A percentile compares a stretch with the other conserved stretches of the same genome.
phyloP scores from a whole-genome alignment of 441 rosid genomes.

The Pelargonium fulgidum region DNA sequence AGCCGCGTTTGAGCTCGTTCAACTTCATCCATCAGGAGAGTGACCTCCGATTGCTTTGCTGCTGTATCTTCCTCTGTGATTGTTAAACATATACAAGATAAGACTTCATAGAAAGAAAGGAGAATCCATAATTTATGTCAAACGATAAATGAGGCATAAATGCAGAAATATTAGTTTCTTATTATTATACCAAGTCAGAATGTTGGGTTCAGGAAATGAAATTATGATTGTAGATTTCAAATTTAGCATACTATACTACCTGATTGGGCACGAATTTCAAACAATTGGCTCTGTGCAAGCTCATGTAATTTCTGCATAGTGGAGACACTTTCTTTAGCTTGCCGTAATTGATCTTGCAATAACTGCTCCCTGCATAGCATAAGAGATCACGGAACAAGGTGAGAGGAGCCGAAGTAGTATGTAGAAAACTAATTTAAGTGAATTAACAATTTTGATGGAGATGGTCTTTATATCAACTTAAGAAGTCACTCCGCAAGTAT shows the following conservation, averaged over 20 bases:
- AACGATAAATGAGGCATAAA: background rate
- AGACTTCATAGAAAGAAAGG: conserved; percentile 4
- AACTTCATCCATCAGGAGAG: conserved; percentile 95
- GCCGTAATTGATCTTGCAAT: conserved; percentile 31
- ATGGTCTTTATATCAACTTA: background rate
- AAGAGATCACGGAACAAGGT: background rate
- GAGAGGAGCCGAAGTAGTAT: background rate
- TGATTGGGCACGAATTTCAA: conserved; percentile 30
- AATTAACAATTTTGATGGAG: background rate
- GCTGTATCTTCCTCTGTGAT: conserved; percentile 87
- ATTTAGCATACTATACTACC: conserved; percentile 12
- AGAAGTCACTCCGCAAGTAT: background rate
- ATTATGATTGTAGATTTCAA: background rate
- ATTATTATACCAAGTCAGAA: background rate
- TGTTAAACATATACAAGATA: conserved; percentile 13
- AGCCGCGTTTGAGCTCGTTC: conserved; percentile 99
- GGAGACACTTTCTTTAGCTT: conserved; percentile 28
- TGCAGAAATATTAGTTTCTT: background rate
- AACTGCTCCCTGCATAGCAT: conserved; percentile 22
- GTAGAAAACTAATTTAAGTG: background rate
- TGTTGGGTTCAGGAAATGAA: background rate
- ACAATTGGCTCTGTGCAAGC: conserved; percentile 29
- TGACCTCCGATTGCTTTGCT: conserved; percentile 90
- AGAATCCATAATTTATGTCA: background rate
- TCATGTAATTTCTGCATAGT: conserved; percentile 30